Base-by-base conservation (phyloP, 805 yeast species). In the Candida pseudofarinosa region DNA sequence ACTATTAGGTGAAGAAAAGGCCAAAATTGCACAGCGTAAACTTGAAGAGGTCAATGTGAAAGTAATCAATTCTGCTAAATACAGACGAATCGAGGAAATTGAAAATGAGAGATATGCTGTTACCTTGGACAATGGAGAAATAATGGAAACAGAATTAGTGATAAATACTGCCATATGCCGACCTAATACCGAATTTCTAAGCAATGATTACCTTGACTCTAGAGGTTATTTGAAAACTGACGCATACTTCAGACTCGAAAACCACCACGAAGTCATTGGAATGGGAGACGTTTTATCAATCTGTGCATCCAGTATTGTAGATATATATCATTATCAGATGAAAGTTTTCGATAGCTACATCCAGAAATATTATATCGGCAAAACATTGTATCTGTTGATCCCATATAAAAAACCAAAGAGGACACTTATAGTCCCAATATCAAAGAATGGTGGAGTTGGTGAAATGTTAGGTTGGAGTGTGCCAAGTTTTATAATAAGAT, bases 161-260 rank as follows among this genome's bases (percentile, higher is more conserved):
- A 48, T 69, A 34, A 52, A 56, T 19, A 52, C 62, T 8, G 50
- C 43, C 35, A 50, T 49, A 12, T 33, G 45, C 4, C 41, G 32
- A 14, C 71, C 74, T 10, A 67, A 64, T 51, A 48, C 68, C 6
- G 52, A 53, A 13, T 67, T 52, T 38, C 47, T 69, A 39, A 59
- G 60, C 1, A 33, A 33, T 2, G 26, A 41, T 1, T 42, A 58
- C 18, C 49, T 57, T 37, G 58, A 65, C 39, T 26, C 44, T 1
- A 32, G 40, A 10, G 70, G 72, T 2, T 67, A 47, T 44, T 53
- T 67, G 32, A 18, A 46, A 12, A 59, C 65, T 2, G 61, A 65
- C 44, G 53, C 53, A 5, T 40, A 53, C 39, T 52, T 65, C 16
- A 31, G 52, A 6, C 56, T 63, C 15, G 45, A 54, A 20, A 52